Base-by-base conservation (phyloP, 2,329 filamentous ascomycete genomes). In the Cryphonectria radicalis region DNA sequence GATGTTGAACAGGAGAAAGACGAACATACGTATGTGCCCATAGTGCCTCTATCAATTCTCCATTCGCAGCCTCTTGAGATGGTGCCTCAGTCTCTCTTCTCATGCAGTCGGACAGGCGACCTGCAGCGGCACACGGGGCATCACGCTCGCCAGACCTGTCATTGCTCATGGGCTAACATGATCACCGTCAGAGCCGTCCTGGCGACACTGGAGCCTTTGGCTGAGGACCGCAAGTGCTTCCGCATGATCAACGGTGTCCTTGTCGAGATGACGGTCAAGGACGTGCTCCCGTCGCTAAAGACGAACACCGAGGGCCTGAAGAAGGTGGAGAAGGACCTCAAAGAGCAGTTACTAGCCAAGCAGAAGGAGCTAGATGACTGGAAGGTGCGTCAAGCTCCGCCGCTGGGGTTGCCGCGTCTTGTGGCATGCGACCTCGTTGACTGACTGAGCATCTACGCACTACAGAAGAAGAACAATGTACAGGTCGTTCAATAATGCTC, bases 181-280 rank as follows among this genome's bases (percentile, higher is more conserved):
- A 10, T n/a, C 28, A 11, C 1, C 73, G 74, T 74, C 76, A 98
- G 96, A 82, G 92, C 98, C 75, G 96, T 99, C 46, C 89, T 98
- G 67, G 95, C 98, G 79, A 98, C 95, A 4, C 84, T 99, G 74
- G 88, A 92, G 72, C 95, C 95, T 63, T 88, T 98, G 35, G 87
- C 93, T 0, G 88, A 87, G 74, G 92, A 97, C 75, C 93, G 96
- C 78, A 99, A 98, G 85, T 98, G 95, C 84, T 99, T 98, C 84
- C 95, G 96, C 77, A 94, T 99, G 89, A 97, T 99, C 81, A 98
- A 99, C 81, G 96, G 96, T 63, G 95, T 98, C 35, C 85, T 99
- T 71, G 93, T 97, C 68, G 96, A 99, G 85, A 89, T 95, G 76
- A 98, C 95, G 22, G 93, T 99, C 76, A 88, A 94, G 81, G 96